phyloP scores from a whole-genome alignment of 1,284 basidiomycete genomes.

The Mrakiaceae sp. region DNA sequence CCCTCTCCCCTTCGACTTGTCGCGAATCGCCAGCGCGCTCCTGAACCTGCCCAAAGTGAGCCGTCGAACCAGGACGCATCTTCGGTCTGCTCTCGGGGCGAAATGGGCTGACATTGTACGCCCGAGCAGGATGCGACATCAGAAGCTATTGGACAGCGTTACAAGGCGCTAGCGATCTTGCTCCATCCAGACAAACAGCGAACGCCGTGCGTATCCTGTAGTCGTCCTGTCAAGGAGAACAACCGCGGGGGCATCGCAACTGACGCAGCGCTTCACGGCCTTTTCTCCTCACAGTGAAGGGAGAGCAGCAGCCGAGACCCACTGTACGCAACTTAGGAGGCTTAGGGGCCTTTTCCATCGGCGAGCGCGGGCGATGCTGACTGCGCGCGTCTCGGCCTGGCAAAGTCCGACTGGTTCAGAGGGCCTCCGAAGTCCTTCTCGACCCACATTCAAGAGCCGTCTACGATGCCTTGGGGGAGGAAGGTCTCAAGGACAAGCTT shows the following conservation, averaged over 20 bases:
- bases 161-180: background rate
- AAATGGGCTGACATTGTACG: too few species aligned
- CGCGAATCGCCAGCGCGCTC: background rate
- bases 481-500: conserved; percentile 40
- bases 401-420: background rate
- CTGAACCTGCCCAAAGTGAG: background rate
- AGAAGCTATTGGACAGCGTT: background rate
- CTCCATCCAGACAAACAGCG: background rate
- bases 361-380: too few species aligned
- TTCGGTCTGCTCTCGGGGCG: too few species aligned
- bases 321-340: background rate
- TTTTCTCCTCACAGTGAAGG: background rate
- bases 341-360: too few species aligned
- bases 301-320: background rate
- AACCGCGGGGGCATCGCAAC: too few species aligned
- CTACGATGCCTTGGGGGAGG: conserved; percentile 44
- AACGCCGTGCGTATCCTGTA: background rate
- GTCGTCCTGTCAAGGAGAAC: too few species aligned
- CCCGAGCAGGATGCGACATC: background rate
- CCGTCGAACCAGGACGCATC: too few species aligned
- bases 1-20: background rate
- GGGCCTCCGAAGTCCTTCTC: conserved; percentile 28
- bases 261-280: too few species aligned
- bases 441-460: conserved; percentile 39
- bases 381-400: too few species aligned